Evolutionary conservation across 2,329 filamentous ascomycete genomes (phyloP), one percentile per base, ranked within the genome.

Genomic region (Sphaceloma murrayae): DNA sequence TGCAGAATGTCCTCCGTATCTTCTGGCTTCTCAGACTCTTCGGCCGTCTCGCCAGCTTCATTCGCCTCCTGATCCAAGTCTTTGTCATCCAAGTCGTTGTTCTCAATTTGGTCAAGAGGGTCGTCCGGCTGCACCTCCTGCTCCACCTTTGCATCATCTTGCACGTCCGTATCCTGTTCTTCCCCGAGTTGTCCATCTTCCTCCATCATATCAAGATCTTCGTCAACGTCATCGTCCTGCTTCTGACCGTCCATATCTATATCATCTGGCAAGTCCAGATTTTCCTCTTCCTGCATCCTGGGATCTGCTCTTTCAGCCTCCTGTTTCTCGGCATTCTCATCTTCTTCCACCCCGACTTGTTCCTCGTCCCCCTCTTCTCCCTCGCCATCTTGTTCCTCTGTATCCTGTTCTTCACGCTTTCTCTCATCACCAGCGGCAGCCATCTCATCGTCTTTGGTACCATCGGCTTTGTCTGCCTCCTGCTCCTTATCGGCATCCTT

Each of bases 181-280:
- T 56, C 52, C 17, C 47, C 51, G 40, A 52, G 50, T 22, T 57
- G 51, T 4, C 53, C 48, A 22, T 43, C 44, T 13, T 54, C 46
- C 9, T 52, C 46, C 34, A 49, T 46, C 14, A 52, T 50, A 30
- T 58, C 52, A 13, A 45, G 45, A 27, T 50, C 49, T 13, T 57
- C 64, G 34, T 67, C 65, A 8, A 62, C 64, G 2, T 72, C 71
- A 13, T 56, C 53, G 6, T 65, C 56, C 38, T 75, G 68, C 22
- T 76, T 74, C 19, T 84, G 68, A 6, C 76, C 81, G 51, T 89
- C 82, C 45, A 91, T 73, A 46, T 93, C 80, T 71, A 95, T 82
- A 51, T 94, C 85, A 31, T 94, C 87, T 0, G 87, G 87, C 16
- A 94, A 69, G 34, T 88, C 86, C 48, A 94, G 69, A 2, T 81